phyloP scores from a whole-genome alignment of 108 stramenopile species.

The Cyclotella baltica region DNA sequence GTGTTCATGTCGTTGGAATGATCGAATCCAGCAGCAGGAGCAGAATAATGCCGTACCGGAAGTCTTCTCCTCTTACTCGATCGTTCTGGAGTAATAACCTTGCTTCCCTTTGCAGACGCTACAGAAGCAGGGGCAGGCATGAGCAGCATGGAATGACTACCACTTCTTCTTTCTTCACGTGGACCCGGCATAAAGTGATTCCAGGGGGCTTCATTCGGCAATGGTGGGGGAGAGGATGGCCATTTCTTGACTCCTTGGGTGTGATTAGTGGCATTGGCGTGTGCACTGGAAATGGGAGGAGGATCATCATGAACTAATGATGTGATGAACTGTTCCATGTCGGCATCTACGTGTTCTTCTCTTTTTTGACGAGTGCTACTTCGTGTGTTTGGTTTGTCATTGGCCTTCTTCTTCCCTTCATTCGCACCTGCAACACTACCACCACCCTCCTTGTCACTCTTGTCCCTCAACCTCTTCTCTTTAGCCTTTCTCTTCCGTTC shows the following conservation, averaged over 20 bases:
- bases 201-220: constrained; percentile 9
- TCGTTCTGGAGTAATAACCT: constrained; percentile 33
- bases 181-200: constrained; percentile 9
- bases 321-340: constrained; percentile 44
- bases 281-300: too few species aligned
- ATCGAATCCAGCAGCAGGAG: neutral
- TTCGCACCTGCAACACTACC: neutral
- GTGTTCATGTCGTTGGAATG: neutral
- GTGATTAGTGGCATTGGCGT: neutral
- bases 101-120: neutral
- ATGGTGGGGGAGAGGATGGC: neutral
- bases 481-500: constrained; percentile 33
- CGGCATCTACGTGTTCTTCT: constrained; percentile 24
- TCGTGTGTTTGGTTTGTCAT: neutral
- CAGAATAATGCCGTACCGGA: neutral
- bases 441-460: neutral
- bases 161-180: neutral
- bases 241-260: neutral
- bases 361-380: neutral
- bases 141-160: too few species aligned
- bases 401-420: neutral
- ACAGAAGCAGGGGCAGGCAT: neutral
- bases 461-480: neutral
- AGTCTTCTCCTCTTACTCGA: constrained; percentile 16
- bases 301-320: constrained; percentile 26